These are phyloP conservation scores for Leptographium procerum DNA, from an alignment of 2,329 filamentous ascomycete species.

Conservation along the genomic window DNA sequence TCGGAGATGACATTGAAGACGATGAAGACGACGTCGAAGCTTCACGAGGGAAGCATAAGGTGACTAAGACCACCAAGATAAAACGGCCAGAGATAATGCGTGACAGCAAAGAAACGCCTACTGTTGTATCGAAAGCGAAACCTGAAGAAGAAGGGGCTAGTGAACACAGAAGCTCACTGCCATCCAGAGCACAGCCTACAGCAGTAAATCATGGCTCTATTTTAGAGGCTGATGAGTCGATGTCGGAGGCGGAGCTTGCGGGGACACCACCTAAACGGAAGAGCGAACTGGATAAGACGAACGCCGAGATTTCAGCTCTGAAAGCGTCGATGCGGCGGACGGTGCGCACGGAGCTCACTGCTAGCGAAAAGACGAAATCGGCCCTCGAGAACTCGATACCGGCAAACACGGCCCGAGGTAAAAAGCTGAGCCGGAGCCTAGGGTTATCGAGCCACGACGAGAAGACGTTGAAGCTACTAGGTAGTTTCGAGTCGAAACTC, in stretches of 20 bases:
- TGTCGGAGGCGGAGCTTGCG: constrained; percentile 15
- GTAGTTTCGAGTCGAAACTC: constrained; percentile 69
- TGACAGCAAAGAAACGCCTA: not conserved
- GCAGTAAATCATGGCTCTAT: too few relatives aligned
- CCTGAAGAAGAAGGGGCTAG: constrained; percentile 12
- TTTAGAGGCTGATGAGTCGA: too few relatives aligned
- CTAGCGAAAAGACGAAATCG: constrained; percentile 50
- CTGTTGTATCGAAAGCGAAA: not conserved
- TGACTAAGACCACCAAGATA: constrained; percentile 15
- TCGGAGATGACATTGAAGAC: constrained; percentile 55
- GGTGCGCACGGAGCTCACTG: constrained; percentile 31
- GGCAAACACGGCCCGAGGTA: constrained; percentile 56
- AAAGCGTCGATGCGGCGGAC: constrained; percentile 73
- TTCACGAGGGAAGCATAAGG: constrained; percentile 14
- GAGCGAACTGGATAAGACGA: constrained; percentile 54
- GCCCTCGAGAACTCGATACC: constrained; percentile 66
- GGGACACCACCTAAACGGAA: constrained; percentile 24
- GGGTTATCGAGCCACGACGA: constrained; percentile 42
- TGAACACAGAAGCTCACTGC: constrained; percentile 1
- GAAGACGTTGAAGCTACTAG: constrained; percentile 58
- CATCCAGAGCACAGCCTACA: not conserved
- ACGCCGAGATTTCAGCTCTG: constrained; percentile 68
- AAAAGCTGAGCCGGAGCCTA: constrained; percentile 48
- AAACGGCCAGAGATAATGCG: constrained; percentile 16
- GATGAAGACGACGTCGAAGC: constrained; percentile 27